Percentiles rank a stretch among this genome's conserved stretches.
These are phyloP conservation scores for Coemansia sp. DNA, from an alignment of 371 early-diverging fungal genomes.

Conservation along the genomic window DNA sequence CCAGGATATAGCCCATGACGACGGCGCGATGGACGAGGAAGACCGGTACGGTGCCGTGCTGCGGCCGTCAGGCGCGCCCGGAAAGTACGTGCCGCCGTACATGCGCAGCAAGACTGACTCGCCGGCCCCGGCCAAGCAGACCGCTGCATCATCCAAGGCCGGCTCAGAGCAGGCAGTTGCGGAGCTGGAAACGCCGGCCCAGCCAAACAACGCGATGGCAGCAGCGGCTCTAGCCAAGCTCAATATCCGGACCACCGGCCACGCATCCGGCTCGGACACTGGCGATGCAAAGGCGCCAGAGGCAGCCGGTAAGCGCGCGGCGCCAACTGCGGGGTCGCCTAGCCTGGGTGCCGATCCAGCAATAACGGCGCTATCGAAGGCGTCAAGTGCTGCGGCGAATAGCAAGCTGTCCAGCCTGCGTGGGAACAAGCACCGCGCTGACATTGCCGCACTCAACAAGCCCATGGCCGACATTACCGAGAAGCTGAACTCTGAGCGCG, in stretches of 20 bases:
- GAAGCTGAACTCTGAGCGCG: slow-evolving; percentile 55
- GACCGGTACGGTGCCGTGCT: slow-evolving; percentile 82
- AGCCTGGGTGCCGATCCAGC: slow-evolving; percentile 31
- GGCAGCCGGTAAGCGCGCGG: not conserved
- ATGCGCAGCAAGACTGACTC: slow-evolving; percentile 66
- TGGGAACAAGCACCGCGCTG: slow-evolving; percentile 45
- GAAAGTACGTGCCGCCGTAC: slow-evolving; percentile 84
- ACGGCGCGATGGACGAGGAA: slow-evolving; percentile 81
- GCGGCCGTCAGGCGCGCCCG: slow-evolving; percentile 59
- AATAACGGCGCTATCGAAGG: slow-evolving; percentile 28
- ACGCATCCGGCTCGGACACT: slow-evolving; percentile 11
- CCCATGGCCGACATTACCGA: slow-evolving; percentile 51
- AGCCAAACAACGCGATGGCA: slow-evolving; percentile 38
- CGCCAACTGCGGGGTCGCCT: not conserved
- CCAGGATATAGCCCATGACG: slow-evolving; percentile 61
- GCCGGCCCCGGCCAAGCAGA: slow-evolving; percentile 2
- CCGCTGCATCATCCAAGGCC: not conserved
- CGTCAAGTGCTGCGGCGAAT: slow-evolving; percentile 2
- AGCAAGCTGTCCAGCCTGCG: slow-evolving; percentile 48
- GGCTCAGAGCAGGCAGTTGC: slow-evolving; percentile 3
- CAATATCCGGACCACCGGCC: slow-evolving; percentile 49
- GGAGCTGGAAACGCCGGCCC: not conserved
- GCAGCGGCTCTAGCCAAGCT: slow-evolving; percentile 52
- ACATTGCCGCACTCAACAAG: slow-evolving; percentile 46
- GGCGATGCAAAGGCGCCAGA: not conserved